Evolutionary conservation across 768 basidiomycete species (phyloP).

Genomic region (Tremella yokohamensis): DNA sequence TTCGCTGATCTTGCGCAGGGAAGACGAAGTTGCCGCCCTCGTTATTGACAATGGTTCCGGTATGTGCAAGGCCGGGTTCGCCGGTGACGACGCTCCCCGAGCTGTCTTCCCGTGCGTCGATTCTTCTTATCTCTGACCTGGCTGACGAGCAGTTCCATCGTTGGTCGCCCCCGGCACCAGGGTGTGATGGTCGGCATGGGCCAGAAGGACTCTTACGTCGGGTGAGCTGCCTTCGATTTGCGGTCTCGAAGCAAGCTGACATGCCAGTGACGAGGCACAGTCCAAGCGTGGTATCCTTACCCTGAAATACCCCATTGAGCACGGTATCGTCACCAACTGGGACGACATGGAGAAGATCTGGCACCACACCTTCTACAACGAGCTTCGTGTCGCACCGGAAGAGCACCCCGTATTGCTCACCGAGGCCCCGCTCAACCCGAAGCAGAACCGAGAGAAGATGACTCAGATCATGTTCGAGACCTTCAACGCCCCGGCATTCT

Average conservation of each 20-base stretch:
- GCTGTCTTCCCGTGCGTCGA: slow-evolving; percentile 86
- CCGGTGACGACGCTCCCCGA: slow-evolving; percentile 83
- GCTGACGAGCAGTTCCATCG: slow-evolving; percentile 62
- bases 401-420: slow-evolving; percentile 89
- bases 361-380: slow-evolving; percentile 97
- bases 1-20: slow-evolving; percentile 15
- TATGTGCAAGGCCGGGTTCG: slow-evolving; percentile 97
- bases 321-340: slow-evolving; percentile 97
- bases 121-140: background rate
- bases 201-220: slow-evolving; percentile 93
- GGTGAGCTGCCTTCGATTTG: slow-evolving; percentile 55
- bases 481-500: slow-evolving; percentile 88
- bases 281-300: slow-evolving; percentile 92
- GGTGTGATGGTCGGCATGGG: slow-evolving; percentile 98
- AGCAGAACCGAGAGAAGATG: slow-evolving; percentile 84
- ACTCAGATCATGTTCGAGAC: slow-evolving; percentile 97
- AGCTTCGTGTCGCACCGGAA: slow-evolving; percentile 86
- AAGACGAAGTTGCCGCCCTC: slow-evolving; percentile 46
- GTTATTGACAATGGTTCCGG: slow-evolving; percentile 63
- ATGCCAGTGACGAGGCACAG: slow-evolving; percentile 76
- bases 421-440: slow-evolving; percentile 88
- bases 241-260: slow-evolving; percentile 4
- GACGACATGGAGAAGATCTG: slow-evolving; percentile 99
- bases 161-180: slow-evolving; percentile 89
- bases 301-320: slow-evolving; percentile 88